A percentile compares a stretch with the other conserved stretches of the same genome.
These are phyloP conservation scores for Kodamaea alishanica DNA, from an alignment of 1,139 yeast genomes.

Conservation along the genomic window DNA sequence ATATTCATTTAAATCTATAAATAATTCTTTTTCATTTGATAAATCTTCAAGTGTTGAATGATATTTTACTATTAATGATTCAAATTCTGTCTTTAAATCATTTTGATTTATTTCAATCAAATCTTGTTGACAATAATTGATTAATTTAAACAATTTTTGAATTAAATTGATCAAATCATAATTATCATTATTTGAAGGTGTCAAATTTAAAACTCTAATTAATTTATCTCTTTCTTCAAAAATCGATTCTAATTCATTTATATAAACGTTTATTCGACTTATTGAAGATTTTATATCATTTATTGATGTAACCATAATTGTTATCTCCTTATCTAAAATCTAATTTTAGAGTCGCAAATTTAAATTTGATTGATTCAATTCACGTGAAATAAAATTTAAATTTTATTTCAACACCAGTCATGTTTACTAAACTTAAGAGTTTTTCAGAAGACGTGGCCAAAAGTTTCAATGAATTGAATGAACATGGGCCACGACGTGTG, in stretches of 20 bases:
- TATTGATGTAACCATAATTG: constrained; percentile 10
- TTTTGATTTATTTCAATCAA: constrained; percentile 18
- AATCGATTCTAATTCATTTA: constrained; percentile 18
- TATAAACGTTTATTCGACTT: constrained; percentile 10
- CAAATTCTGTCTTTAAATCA: constrained; percentile 14
- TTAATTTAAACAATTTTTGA: constrained; percentile 29
- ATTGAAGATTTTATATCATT: constrained; percentile 11
- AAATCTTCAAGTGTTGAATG: constrained; percentile 20
- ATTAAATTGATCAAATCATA: constrained; percentile 47
- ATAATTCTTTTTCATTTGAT: constrained; percentile 21
- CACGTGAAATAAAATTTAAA: constrained; percentile 2
- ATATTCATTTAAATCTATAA: constrained; percentile 38
- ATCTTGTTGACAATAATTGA: constrained; percentile 34
- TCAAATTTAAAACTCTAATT: constrained; percentile 36
- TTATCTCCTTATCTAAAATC: not conserved
- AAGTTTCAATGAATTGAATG: constrained; percentile 29
- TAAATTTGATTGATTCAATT: not conserved
- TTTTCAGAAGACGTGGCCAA: constrained; percentile 54
- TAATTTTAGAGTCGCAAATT: not conserved
- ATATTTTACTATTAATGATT: constrained; percentile 16
- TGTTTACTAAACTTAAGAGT: constrained; percentile 65
- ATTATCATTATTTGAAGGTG: constrained; percentile 53
- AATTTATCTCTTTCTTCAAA: constrained; percentile 52
- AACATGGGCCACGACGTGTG: constrained; percentile 10
- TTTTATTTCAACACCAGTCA: constrained; percentile 21